Conservation (phyloP, 192 early-diverging fungal genomes). For the Phycomyces blakesleeanus region DNA sequence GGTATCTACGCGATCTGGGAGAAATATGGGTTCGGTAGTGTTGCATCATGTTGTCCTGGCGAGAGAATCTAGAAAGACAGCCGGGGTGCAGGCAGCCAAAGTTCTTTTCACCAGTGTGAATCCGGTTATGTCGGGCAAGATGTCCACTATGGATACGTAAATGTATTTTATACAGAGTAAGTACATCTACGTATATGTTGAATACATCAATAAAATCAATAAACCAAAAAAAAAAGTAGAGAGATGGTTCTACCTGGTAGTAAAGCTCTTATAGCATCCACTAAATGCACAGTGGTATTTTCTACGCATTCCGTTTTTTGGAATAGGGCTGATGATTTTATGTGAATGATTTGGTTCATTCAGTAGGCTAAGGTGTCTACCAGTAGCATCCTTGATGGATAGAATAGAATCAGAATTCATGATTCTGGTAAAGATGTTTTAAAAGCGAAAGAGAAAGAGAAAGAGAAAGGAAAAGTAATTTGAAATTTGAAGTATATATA, state of each 20-base stretch:
- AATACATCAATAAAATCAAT: conserved; percentile 1
- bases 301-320: conserved; percentile 43
- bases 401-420: conserved; percentile 22
- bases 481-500: no score
- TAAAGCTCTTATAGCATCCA: conserved; percentile 74
- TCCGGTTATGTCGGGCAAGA: conserved; percentile 74
- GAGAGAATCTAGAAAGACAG: conserved; percentile 70
- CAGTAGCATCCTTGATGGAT: conserved; percentile 50
- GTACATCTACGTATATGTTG: no score
- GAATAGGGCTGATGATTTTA: conserved; percentile 2
- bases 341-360: conserved; percentile 31
- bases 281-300: conserved; percentile 64
- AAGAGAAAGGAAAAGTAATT: conserved; percentile 19
- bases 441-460: background rate
- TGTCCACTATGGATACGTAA: conserved; percentile 79
- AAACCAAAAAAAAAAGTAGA: background rate
- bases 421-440: background rate
- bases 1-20: conserved; percentile 54
- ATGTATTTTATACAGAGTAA: no score
- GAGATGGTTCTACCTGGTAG: conserved; percentile 52
- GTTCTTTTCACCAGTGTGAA: conserved; percentile 81
- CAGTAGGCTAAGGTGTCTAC: conserved; percentile 48
- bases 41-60: conserved; percentile 87
- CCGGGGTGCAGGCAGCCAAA: conserved; percentile 64
- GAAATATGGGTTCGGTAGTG: conserved; percentile 80